Base-by-base conservation (phyloP, 148 eudicot species). In the Bassia scoparia region DNA sequence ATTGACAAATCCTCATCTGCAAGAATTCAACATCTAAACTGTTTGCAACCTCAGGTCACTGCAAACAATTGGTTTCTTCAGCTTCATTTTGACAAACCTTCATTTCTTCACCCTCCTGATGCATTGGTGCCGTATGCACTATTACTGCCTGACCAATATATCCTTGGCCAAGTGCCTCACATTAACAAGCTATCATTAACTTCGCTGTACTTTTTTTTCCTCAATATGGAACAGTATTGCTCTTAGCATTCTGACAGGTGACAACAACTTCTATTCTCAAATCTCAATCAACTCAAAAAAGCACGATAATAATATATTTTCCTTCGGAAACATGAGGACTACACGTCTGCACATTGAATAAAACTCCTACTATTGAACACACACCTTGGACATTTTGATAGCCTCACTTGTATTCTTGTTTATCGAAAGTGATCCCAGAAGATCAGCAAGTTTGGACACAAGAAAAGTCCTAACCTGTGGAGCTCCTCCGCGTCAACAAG, bases 401-500 rank as follows among this genome's bases (percentile, higher is more conserved):
- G 98, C 98, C 44, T 85, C 92, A 38, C 86, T 86, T 43, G 91
- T 80, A 77, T 89, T 91, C 78, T 89, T 89, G 82, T 88, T 86
- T 55, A 87, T 84, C 15, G 87, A 78, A 80, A 87, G 91, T n/a
- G 91, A 87, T 62, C 86, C 90, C 8, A 95, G 85, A 67, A 91
- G 90, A 72, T 87, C 87, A 68, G 88, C 96, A 24, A 94, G 85
- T 73, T 89, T 91, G 33, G 79, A 72, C 80, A 94, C 90, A 30
- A 94, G 87, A 60, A 81, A 83, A 56, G 84, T 85, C 90, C 80
- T 86, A 97, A 68, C 84, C 69, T 79, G n/a, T 89, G 91, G 15
- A 95, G 85, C 80, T 95, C 97, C 79, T 95, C 96, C 0, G 98
- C 97, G 85, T 89, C 98, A 74, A 88, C 97, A 26, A 95, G 70